Evolutionary conservation across 805 yeast genomes (phyloP).

Genomic region (Myxozyma monticola): DNA sequence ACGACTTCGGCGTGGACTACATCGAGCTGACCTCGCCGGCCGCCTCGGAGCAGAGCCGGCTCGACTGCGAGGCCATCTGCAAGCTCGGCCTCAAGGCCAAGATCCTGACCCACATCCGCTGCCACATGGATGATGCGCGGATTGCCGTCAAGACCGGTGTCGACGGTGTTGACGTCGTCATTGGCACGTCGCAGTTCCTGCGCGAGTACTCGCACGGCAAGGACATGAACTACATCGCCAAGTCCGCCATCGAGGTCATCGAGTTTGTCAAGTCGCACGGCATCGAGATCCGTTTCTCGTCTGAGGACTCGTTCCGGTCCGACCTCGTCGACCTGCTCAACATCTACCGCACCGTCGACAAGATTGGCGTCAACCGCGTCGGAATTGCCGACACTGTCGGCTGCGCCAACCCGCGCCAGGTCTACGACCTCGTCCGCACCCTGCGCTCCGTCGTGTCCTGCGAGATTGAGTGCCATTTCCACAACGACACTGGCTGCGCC

Average conservation of each 20-base stretch:
- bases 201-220: constrained; percentile 96
- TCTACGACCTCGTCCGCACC: constrained; percentile 92
- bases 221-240: constrained; percentile 97
- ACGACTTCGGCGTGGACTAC: constrained; percentile 97
- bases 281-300: constrained; percentile 92
- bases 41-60: constrained; percentile 90
- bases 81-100: constrained; percentile 94
- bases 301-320: constrained; percentile 96
- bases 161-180: constrained; percentile 98
- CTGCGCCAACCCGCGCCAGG: constrained; percentile 98
- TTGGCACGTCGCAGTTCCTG: constrained; percentile 93
- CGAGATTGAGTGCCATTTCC: constrained; percentile 98
- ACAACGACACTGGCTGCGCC: constrained; percentile 98
- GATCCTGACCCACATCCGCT: constrained; percentile 93
- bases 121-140: constrained; percentile 98
- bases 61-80: constrained; percentile 97
- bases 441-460: constrained; percentile 90
- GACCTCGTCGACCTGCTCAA: constrained; percentile 93
- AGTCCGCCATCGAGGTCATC: constrained; percentile 93
- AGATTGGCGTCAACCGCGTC: constrained; percentile 96
- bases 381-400: constrained; percentile 99
- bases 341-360: constrained; percentile 94
- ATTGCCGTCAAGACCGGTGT: constrained; percentile 98
- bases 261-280: constrained; percentile 96
- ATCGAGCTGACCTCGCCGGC: constrained; percentile 97